phyloP scores from a whole-genome alignment of 140 eudicot species.

The Bidens hawaiensis region DNA sequence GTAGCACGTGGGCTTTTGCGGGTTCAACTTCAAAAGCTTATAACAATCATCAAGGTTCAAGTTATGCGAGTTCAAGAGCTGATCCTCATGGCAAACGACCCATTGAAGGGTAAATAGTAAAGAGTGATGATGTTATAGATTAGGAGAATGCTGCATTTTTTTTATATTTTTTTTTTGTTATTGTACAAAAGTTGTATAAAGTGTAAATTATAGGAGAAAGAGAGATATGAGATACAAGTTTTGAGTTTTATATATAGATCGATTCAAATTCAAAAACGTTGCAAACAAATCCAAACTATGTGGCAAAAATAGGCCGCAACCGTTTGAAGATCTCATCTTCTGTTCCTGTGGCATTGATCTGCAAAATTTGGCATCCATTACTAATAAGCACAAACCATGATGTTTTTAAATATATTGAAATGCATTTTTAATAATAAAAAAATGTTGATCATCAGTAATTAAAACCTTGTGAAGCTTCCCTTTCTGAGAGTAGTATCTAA shows the following conservation, averaged over 20 bases:
- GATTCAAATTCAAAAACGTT: constrained; percentile 1
- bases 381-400: not conserved
- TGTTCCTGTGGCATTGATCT: constrained; percentile 87
- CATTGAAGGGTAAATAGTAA: constrained; percentile 28
- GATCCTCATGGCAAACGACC: constrained; percentile 80
- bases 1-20: constrained; percentile 31
- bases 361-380: constrained; percentile 28
- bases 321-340: constrained; percentile 81
- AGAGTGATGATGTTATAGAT: constrained; percentile 18
- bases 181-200: not conserved
- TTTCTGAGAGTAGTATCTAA: constrained; percentile 64
- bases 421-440: not conserved
- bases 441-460: not conserved
- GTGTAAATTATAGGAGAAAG: constrained; percentile 23
- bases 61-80: constrained; percentile 7
- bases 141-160: constrained; percentile 6
- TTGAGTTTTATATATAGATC: constrained; percentile 9
- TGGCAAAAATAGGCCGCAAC: constrained; percentile 58
- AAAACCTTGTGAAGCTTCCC: constrained; percentile 82
- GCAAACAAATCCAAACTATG: not conserved
- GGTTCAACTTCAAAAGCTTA: constrained; percentile 20
- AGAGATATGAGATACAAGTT: constrained; percentile 11
- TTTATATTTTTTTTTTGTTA: not conserved
- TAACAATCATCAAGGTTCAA: constrained; percentile 10
- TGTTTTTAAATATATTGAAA: not conserved